A percentile compares a stretch with the other conserved stretches of the same genome.
Evolutionary conservation across 345 rosid species (phyloP).

Genomic region (Microcos paniculata): DNA sequence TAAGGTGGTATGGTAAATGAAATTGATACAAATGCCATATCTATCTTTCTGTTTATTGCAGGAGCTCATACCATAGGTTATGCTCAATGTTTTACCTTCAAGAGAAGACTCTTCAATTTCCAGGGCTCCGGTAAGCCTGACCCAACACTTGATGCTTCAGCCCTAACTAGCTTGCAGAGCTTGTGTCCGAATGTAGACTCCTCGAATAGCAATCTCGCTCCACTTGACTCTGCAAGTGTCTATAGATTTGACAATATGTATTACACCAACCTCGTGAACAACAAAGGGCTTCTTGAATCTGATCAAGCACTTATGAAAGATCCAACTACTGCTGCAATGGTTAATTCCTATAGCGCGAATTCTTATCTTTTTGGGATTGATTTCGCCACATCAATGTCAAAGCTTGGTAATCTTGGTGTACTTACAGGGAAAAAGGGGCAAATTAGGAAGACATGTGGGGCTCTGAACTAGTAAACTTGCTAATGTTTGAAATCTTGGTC

Average conservation of each 20-base stretch:
- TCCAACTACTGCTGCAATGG: conserved; percentile 48
- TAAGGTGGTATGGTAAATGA: not conserved
- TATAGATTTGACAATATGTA: conserved; percentile 67
- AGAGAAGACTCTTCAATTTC: conserved; percentile 73
- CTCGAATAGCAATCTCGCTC: conserved; percentile 58
- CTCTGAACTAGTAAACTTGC: conserved; percentile 39
- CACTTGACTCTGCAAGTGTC: conserved; percentile 52
- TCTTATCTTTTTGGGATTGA: conserved; percentile 53
- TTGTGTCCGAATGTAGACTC: conserved; percentile 61
- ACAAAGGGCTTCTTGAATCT: conserved; percentile 62
- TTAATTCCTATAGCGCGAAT: conserved; percentile 47
- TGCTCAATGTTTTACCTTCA: conserved; percentile 87
- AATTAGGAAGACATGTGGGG: conserved; percentile 65
- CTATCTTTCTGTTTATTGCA: conserved; percentile 15
- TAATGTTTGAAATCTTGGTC: not conserved
- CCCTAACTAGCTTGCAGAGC: conserved; percentile 36
- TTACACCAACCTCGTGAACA: conserved; percentile 54
- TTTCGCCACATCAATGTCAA: conserved; percentile 70
- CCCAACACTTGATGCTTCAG: conserved; percentile 56
- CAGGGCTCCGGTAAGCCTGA: conserved; percentile 74
- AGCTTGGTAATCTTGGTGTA: conserved; percentile 59
- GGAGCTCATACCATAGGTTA: conserved; percentile 90
- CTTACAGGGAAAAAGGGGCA: conserved; percentile 62
- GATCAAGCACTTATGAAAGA: conserved; percentile 64
- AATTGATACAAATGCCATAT: not conserved